A percentile compares a stretch with the other conserved stretches of the same genome.
These are phyloP conservation scores for Zygoascus biomembranicola DNA, from an alignment of 805 yeast species.

Conservation along the genomic window DNA sequence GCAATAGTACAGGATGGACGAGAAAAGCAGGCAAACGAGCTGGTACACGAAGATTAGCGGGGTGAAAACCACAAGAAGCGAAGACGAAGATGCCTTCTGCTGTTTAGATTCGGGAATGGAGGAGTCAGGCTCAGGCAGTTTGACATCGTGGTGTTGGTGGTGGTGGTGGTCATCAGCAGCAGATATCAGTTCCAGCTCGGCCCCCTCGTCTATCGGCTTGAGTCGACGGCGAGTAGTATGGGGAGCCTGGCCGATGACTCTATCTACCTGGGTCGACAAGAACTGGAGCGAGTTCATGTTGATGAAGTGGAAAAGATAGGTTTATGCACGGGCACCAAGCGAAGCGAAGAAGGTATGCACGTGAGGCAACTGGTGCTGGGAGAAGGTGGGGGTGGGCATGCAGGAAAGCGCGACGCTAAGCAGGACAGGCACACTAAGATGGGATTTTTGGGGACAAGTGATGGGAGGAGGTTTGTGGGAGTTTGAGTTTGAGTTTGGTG, in stretches of 20 bases:
- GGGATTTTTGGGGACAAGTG: not conserved
- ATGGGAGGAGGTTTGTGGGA: not conserved
- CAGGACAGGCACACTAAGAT: not conserved
- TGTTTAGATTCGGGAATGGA: too few relatives aligned
- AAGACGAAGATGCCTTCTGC: not conserved
- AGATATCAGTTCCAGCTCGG: not conserved
- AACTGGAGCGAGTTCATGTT: constrained; percentile 23
- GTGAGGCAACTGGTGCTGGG: not conserved
- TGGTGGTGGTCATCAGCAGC: too few relatives aligned
- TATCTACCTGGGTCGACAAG: constrained; percentile 21
- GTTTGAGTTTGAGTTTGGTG: not conserved
- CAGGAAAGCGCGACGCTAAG: not conserved
- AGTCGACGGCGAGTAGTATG: not conserved
- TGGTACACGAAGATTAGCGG: not conserved
- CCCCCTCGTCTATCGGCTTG: not conserved
- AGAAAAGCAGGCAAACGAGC: not conserved
- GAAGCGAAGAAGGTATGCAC: not conserved
- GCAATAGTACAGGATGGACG: not conserved
- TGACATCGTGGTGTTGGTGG: too few relatives aligned
- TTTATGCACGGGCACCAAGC: not conserved
- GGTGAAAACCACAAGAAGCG: not conserved
- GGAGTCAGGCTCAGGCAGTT: too few relatives aligned
- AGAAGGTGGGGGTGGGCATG: not conserved
- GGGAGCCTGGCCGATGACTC: constrained; percentile 17
- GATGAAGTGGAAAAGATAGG: not conserved